Base-by-base conservation (phyloP, 345 rosid species). In the Eucalyptus marginata region DNA sequence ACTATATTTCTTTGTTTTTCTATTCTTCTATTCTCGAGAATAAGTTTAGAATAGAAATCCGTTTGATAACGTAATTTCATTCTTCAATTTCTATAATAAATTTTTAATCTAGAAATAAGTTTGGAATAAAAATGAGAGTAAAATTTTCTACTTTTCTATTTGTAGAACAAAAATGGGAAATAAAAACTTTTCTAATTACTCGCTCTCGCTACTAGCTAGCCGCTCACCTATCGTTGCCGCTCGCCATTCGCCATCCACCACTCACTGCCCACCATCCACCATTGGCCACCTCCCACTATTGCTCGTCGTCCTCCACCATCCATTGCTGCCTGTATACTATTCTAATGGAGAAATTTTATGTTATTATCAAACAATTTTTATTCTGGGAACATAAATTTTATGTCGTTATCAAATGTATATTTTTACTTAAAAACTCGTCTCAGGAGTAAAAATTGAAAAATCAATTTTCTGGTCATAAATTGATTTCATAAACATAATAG, bases 331-430 rank as follows among this genome's bases (percentile, higher is more conserved):
- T n/a, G n/a, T n/a, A n/a, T n/a, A n/a, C n/a, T n/a, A n/a, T n/a
- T n/a, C n/a, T n/a, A n/a, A n/a, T n/a, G n/a, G n/a, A n/a, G n/a
- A n/a, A n/a, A n/a, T n/a, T n/a, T n/a, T n/a, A n/a, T n/a, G n/a
- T n/a, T n/a, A n/a, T n/a, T n/a, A n/a, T n/a, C n/a, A n/a, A n/a
- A n/a, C n/a, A n/a, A 9, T 56, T 24, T 56, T 0, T 56, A 0
- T 24, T 24, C 0, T 0, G 1, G 0, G 0, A 56, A 20, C 1
- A 24, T 0, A 2, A 22, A 9, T 56, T 10, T 56, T 56, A 0
- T 56, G 0, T 20, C 0, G 0, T 9, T 56, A 56, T 56, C 3
- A 56, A 56, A 1, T 24, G 1, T 10, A 0, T 9, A 56, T 24
- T 22, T 56, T 24, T 24, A 56, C 1, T 56, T 2, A 56, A 2